These are phyloP conservation scores for Geotrichum carabidarum DNA, from an alignment of 1,139 yeast genomes.

Conservation along the genomic window DNA sequence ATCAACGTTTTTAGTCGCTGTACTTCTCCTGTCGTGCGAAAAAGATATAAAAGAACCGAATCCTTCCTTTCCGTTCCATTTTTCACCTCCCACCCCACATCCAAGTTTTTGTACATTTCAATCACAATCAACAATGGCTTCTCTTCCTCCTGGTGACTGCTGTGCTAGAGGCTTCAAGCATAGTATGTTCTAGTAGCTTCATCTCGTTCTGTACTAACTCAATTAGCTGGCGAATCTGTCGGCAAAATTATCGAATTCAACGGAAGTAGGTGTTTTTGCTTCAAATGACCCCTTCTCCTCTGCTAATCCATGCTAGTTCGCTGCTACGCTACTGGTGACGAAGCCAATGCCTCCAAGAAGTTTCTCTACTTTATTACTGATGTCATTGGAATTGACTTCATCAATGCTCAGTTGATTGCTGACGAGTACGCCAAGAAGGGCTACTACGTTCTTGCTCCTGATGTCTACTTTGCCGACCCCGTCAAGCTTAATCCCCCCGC, in stretches of 20 bases:
- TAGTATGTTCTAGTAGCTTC: slow-evolving; percentile 14
- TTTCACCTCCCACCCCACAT: background rate
- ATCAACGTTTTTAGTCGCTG: background rate
- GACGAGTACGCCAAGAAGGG: slow-evolving; percentile 64
- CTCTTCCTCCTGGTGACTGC: slow-evolving; percentile 31
- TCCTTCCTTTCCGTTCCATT: background rate
- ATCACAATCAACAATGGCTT: slow-evolving; percentile 29
- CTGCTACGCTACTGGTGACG: slow-evolving; percentile 24
- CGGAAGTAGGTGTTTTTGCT: slow-evolving; percentile 13
- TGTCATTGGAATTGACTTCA: slow-evolving; percentile 55
- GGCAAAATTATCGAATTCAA: slow-evolving; percentile 22
- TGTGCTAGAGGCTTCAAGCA: slow-evolving; percentile 32
- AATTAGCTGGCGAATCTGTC: slow-evolving; percentile 21
- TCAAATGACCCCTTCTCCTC: background rate
- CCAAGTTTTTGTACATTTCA: background rate
- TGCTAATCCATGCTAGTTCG: slow-evolving; percentile 9
- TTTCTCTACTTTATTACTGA: slow-evolving; percentile 63
- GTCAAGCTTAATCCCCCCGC: slow-evolving; percentile 32
- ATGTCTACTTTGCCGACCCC: slow-evolving; percentile 57
- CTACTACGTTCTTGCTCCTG: slow-evolving; percentile 67
- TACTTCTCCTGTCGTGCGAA: background rate
- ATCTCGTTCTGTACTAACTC: slow-evolving; percentile 13
- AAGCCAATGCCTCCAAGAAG: slow-evolving; percentile 36
- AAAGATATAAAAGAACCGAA: background rate
- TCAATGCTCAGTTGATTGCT: slow-evolving; percentile 59